Evolutionary conservation across 257 asterid genomes (phyloP).

Genomic region (Rauvolfia tetraphylla): DNA sequence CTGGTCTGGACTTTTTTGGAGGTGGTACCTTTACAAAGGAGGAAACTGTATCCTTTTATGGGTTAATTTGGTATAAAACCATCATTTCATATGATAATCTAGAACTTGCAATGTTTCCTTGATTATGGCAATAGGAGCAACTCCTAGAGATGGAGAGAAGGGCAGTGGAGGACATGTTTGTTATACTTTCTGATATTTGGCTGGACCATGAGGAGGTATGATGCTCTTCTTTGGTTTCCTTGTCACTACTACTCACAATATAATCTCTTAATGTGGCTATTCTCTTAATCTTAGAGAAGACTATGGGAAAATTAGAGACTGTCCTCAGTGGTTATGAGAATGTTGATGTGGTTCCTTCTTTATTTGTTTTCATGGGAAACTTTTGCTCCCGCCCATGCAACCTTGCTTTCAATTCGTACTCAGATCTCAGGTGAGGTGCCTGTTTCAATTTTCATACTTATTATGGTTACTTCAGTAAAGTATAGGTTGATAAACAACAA

Average conservation of each 20-base stretch:
- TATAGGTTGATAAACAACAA: constrained; percentile 17
- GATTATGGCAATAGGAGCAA: constrained; percentile 52
- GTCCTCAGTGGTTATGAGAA: constrained; percentile 80
- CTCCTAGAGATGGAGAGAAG: constrained; percentile 78
- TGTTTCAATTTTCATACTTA: constrained; percentile 21
- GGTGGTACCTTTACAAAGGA: constrained; percentile 79
- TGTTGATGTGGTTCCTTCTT: constrained; percentile 77
- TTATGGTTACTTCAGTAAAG: constrained; percentile 15
- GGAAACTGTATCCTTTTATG: constrained; percentile 78
- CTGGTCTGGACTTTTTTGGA: constrained; percentile 84
- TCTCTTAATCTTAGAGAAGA: constrained; percentile 64
- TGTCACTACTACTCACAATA: constrained; percentile 11
- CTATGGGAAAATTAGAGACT: constrained; percentile 72
- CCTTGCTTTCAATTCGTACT: constrained; percentile 75
- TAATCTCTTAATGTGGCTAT: constrained; percentile 34
- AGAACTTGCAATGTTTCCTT: constrained; percentile 28
- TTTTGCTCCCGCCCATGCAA: constrained; percentile 91
- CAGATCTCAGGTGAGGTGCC: constrained; percentile 61
- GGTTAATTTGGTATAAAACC: neutral
- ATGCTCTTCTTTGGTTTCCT: constrained; percentile 13
- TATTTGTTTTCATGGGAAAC: constrained; percentile 96
- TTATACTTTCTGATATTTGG: constrained; percentile 87
- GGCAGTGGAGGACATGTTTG: constrained; percentile 94
- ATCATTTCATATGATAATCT: neutral
- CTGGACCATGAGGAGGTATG: constrained; percentile 76